Base-by-base conservation (phyloP, 441 rosid genomes). In the Theobroma grandiflorum region DNA sequence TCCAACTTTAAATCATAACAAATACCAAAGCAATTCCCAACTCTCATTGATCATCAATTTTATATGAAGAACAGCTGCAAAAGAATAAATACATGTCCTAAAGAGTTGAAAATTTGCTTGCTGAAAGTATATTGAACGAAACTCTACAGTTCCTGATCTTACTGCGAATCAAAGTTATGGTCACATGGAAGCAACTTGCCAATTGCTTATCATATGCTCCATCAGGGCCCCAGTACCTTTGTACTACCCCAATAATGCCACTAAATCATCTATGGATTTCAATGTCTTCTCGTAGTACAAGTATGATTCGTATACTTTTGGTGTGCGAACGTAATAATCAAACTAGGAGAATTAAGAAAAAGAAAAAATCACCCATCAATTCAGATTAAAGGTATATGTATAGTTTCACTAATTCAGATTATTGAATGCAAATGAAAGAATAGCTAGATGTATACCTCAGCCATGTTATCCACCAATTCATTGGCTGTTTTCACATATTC, bases 281-380 rank as follows among this genome's bases (percentile, higher is more conserved):
- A 96, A 79, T 33, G 98, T 90, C 95, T 88, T 93, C 94, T 94
- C 96, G 77, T 93, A 94, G 89, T 88, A 94, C 52, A 94, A 67
- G 81, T 93, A 94, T 2, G 98, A 96, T 83, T 94, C 97, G 31
- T 96, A 96, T 26, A 93, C 96, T 82, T 89, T 96, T 2, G 98
- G 99, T 33, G 96, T 88, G 16, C 98, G 89, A 10, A 94, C 88
- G 70, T 86, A 90, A 70, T 73, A 75, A 83, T 96, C 98, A 65
- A 96, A 73, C 99, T 94, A 89, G n/a, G 2, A 80, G 72, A 77
- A 68, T 64, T 11, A 37, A 49, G 38, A 14, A 69, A 35, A 76
- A n/a, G 57, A 26, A 38, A 33, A 42, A 3, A 26, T 26, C 31
- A 75, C 10, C 37, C 57, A 31, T 77, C 33, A 3, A 26, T 26